These are phyloP conservation scores for Amanita brunnescens DNA, from an alignment of 768 basidiomycete species.

Conservation along the genomic window DNA sequence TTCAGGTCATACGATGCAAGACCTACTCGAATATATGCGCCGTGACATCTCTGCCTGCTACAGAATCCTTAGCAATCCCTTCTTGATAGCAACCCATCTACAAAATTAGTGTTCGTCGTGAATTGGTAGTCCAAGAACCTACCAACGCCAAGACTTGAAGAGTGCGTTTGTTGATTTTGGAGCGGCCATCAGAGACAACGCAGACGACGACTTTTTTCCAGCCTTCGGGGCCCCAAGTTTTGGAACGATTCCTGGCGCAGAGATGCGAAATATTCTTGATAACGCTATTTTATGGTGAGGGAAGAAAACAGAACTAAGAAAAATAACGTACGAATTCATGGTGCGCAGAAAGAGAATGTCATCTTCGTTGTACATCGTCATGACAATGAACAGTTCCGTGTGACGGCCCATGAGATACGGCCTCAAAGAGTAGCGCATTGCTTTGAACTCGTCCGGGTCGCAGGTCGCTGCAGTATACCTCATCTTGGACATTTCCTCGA, in stretches of 20 bases:
- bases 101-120: background rate
- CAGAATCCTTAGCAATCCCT: slow-evolving; percentile 82
- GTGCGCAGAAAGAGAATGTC: slow-evolving; percentile 70
- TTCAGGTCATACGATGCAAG: slow-evolving; percentile 4
- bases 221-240: slow-evolving; percentile 80
- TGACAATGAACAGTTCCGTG: slow-evolving; percentile 91
- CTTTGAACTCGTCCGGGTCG: slow-evolving; percentile 84
- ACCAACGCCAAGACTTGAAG: slow-evolving; percentile 82
- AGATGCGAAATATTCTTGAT: slow-evolving; percentile 83
- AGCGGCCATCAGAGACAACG: slow-evolving; percentile 78
- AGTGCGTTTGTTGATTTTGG: slow-evolving; percentile 83
- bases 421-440: slow-evolving; percentile 65
- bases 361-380: slow-evolving; percentile 97
- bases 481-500: slow-evolving; percentile 77
- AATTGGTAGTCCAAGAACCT: slow-evolving; percentile 13
- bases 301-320: slow-evolving; percentile 1
- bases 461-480: slow-evolving; percentile 85
- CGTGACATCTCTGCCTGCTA: slow-evolving; percentile 84
- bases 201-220: slow-evolving; percentile 92
- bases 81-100: slow-evolving; percentile 87
- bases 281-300: slow-evolving; percentile 36
- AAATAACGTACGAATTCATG: slow-evolving; percentile 65
- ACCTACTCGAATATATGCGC: slow-evolving; percentile 89
- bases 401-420: slow-evolving; percentile 72
- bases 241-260: slow-evolving; percentile 59